Base-by-base conservation (phyloP, 2,329 filamentous ascomycete genomes). In the Didymella arachidicola region DNA sequence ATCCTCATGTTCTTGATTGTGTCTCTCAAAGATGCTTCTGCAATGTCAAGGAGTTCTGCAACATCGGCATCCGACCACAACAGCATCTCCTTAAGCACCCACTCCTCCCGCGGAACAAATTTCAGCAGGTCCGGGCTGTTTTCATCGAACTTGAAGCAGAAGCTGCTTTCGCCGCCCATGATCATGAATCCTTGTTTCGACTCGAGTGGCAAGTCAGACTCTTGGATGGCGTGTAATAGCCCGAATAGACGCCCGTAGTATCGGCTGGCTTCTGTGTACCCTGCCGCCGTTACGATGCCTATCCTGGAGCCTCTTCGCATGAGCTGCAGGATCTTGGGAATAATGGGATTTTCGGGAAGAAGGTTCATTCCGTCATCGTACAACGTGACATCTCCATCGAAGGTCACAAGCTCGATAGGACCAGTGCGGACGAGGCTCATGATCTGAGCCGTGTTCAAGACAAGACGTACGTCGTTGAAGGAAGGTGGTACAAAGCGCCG, bases 141-240 rank as follows among this genome's bases (percentile, higher is more conserved):
- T 0, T 84, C 79, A 60, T 87, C 85, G 78, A 90, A 97, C 50
- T 87, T 87, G 79, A 98, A 97, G 51, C 98, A 87, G 77, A 96
- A 99, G 80, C 96, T 98, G 60, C 91, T 92, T 78, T 99, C 95
- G 54, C 95, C 95, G 63, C 95, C 95, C 86, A 99, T 92, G 66
- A 99, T 89, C 61, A 98, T 84, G 6, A 99, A 83, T 67, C 90
- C 92, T 67, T 89, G 84, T 71, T 92, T 92, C 70, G 92, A 88
- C 7, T 84, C 74, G 0, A 84, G 78, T 0, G 89, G 86, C 7
- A 96, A 82, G 12, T 83, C 74, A 0, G 87, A 86, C 6, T 86
- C 84, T 38, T 85, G 81, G 19, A 98, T 86, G 26, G 91, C 90
- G 67, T 96, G 89, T 1, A 99, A 85, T 0, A 99, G 85, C 1